These are phyloP conservation scores for Ophidiomyces ophidiicola DNA, from an alignment of 2,329 filamentous ascomycete species.

Conservation along the genomic window DNA sequence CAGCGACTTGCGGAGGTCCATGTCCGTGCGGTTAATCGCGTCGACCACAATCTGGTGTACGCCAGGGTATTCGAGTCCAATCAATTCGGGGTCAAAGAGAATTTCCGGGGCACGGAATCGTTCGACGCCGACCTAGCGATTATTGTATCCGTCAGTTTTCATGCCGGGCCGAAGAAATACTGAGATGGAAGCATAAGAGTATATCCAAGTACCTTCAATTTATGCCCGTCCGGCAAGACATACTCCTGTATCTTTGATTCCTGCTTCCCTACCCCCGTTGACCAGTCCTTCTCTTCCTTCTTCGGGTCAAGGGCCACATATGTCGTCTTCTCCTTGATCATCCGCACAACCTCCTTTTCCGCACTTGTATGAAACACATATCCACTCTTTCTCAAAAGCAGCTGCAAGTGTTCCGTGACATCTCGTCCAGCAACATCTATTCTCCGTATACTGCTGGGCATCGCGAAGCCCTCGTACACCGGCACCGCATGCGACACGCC, in stretches of 20 bases:
- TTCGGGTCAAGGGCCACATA: constrained; percentile 85
- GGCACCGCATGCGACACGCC: constrained; percentile 95
- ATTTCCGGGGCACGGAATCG: constrained; percentile 94
- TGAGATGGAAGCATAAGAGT: background rate
- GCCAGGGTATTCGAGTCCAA: constrained; percentile 90
- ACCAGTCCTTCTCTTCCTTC: constrained; percentile 95
- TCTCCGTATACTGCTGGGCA: constrained; percentile 84
- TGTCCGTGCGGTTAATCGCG: constrained; percentile 84
- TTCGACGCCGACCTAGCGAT: constrained; percentile 71
- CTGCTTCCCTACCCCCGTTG: constrained; percentile 55
- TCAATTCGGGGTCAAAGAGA: constrained; percentile 92
- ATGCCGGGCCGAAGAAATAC: too few relatives aligned
- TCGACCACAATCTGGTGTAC: constrained; percentile 98
- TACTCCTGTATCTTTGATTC: constrained; percentile 78
- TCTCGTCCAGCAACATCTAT: constrained; percentile 95
- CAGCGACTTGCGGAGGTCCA: constrained; percentile 85
- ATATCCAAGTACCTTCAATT: constrained; percentile 66
- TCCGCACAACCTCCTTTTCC: constrained; percentile 95
- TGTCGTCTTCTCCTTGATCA: constrained; percentile 89
- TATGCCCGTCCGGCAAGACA: constrained; percentile 79
- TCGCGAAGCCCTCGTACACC: constrained; percentile 94
- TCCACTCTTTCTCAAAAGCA: constrained; percentile 77
- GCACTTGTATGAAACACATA: constrained; percentile 95
- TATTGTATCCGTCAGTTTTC: background rate
- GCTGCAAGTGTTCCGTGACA: constrained; percentile 90